Conservation (phyloP, 23 red algal species). For the Cyanidium caldarium region DNA sequence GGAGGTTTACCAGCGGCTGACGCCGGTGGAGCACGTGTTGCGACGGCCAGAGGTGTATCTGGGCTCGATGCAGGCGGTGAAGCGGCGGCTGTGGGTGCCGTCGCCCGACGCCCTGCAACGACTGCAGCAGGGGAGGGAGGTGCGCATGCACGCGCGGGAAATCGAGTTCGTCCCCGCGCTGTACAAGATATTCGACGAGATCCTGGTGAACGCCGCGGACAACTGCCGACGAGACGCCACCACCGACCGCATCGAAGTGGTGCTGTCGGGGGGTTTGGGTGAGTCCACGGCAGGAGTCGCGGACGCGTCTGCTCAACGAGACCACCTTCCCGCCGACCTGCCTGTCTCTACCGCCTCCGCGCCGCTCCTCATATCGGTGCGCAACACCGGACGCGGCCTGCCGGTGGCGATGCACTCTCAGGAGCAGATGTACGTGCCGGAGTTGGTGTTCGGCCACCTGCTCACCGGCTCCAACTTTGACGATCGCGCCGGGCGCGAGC, state of each 20-base stretch:
- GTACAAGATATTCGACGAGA: slow-evolving; percentile 99
- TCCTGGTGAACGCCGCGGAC: slow-evolving; percentile 93
- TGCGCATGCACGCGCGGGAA: slow-evolving; percentile 32
- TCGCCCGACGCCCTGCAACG: slow-evolving; percentile 12
- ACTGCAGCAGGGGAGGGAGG: slow-evolving; percentile 38
- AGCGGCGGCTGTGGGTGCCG: neutral
- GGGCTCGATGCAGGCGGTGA: slow-evolving; percentile 31
- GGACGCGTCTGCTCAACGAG: no score
- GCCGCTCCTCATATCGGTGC: slow-evolving; percentile 37
- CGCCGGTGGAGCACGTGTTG: slow-evolving; percentile 89
- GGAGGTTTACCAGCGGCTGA: slow-evolving; percentile 67
- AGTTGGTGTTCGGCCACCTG: slow-evolving; percentile 96
- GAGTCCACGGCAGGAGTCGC: no score
- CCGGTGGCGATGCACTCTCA: slow-evolving; percentile 81
- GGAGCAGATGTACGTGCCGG: slow-evolving; percentile 90
- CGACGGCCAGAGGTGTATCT: slow-evolving; percentile 94
- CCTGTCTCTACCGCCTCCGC: no score
- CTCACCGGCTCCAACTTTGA: slow-evolving; percentile 95
- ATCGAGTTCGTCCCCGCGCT: slow-evolving; percentile 63
- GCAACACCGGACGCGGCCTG: slow-evolving; percentile 81
- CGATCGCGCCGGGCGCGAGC: slow-evolving; percentile 55
- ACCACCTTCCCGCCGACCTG: no score
- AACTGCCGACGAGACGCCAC: slow-evolving; percentile 57
- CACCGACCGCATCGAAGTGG: slow-evolving; percentile 69
- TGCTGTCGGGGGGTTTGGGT: no score